Evolutionary conservation across 2,329 filamentous ascomycete species (phyloP).

Genomic region (Cercospora beticola): DNA sequence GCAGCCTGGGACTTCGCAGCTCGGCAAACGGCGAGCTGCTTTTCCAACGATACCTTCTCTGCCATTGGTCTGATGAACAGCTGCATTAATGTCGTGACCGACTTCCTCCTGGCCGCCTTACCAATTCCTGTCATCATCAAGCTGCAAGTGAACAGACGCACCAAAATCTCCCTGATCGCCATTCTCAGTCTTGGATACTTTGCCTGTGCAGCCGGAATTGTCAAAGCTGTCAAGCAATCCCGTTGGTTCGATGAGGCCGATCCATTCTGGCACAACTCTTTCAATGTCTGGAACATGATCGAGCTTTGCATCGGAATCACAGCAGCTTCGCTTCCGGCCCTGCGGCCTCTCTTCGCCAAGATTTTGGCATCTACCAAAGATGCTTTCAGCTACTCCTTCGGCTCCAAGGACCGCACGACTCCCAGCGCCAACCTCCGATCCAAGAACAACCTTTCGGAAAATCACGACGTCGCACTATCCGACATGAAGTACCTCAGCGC

Average conservation of each 20-base stretch:
- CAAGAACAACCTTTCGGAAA: not conserved
- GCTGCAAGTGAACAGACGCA: conserved; percentile 46
- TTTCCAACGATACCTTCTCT: conserved; percentile 43
- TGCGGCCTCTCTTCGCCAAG: conserved; percentile 32
- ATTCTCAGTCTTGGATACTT: conserved; percentile 44
- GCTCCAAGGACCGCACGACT: conserved; percentile 8
- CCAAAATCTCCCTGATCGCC: conserved; percentile 41
- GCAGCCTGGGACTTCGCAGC: conserved; percentile 47
- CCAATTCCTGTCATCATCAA: conserved; percentile 47
- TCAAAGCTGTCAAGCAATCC: conserved; percentile 45
- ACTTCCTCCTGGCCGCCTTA: conserved; percentile 44
- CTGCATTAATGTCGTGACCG: conserved; percentile 43
- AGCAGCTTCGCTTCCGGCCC: conserved; percentile 46
- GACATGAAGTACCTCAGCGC: conserved; percentile 13
- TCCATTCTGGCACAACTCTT: conserved; percentile 41
- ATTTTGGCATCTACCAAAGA: conserved; percentile 22
- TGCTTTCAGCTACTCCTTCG: conserved; percentile 8
- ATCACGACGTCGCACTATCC: conserved; percentile 4
- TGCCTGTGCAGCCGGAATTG: conserved; percentile 45
- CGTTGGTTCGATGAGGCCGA: conserved; percentile 40
- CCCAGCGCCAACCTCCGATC: conserved; percentile 6
- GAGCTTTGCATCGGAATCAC: conserved; percentile 49
- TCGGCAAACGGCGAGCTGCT: conserved; percentile 45
- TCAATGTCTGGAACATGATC: conserved; percentile 49
- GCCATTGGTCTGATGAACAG: conserved; percentile 51